Percentiles rank a stretch among this genome's conserved stretches.
Evolutionary conservation across 148 eudicot genomes (phyloP).

Genomic region (Fagopyrum homotropicum): DNA sequence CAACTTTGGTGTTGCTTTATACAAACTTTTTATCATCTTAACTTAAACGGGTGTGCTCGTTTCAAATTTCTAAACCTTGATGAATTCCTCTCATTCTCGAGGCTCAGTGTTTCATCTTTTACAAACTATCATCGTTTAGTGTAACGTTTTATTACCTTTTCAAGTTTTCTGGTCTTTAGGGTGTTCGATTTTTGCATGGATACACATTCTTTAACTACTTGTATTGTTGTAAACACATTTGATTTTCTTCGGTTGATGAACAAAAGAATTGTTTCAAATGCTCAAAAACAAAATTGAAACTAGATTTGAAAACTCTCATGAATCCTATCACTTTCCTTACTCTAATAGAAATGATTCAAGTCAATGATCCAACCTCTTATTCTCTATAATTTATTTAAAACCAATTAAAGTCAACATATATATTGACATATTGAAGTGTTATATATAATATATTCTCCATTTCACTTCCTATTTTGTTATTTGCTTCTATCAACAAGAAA

Average conservation of each 20-base stretch:
- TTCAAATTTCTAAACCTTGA: neutral
- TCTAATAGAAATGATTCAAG: neutral
- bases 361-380: neutral
- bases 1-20: neutral
- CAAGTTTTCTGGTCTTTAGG: neutral
- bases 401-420: neutral
- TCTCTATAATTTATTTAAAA: neutral
- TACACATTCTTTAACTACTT: neutral
- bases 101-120: too few relatives aligned
- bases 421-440: neutral
- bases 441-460: neutral
- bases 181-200: too few relatives aligned
- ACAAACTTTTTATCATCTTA: neutral
- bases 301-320: neutral
- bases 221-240: neutral
- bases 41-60: neutral
- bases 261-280: neutral
- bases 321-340: neutral
- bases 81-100: neutral
- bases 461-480: neutral
- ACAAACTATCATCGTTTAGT: neutral
- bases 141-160: neutral
- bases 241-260: neutral
- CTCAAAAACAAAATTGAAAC: neutral
- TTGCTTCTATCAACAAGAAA: neutral